Base-by-base conservation (phyloP, 805 yeast genomes). In the Saccharomyces kudriavzevii region DNA sequence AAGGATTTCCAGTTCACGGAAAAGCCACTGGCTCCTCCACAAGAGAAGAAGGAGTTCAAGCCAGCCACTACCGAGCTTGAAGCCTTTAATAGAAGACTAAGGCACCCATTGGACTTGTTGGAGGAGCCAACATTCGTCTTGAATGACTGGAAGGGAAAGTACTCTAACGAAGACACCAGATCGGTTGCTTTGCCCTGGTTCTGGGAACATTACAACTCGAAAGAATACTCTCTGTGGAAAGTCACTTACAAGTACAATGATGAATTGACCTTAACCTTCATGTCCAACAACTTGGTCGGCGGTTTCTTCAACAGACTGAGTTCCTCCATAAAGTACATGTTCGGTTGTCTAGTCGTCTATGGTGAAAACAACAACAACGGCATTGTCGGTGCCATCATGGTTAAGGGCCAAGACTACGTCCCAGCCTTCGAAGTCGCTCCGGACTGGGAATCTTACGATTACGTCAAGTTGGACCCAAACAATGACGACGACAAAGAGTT, bases 361-460 rank as follows among this genome's bases (percentile, higher is more conserved):
- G 99, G 99, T 76, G 97, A 88, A 80, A 89, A 90, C 89, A 92
- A 90, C 87, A 79, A 85, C 85, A 92, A 92, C 78, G 98, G 97
- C 79, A 91, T 92, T 71, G 78, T 88, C 65, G 97, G 96, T 80
- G 96, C 86, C 70, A 85, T 92, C 81, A 76, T 94, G 70, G 85
- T 92, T 70, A 90, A 98, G 79, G 99, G 99, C 68, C 89, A 92
- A 76, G 96, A 92, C 58, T 76, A 66, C 71, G 81, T 65, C 54
- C 96, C 97, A 74, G 99, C 97, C 60, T 89, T 92, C 70, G 87
- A 92, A 61, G 98, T 94, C 74, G 99, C 98, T 70, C 97, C 99
- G 74, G 99, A 94, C 78, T 90, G 96, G 96, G 98, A 92, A 78
- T 89, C 97, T 49, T 92, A 89, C 79, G 70, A 72, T 56, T 89